A percentile compares a stretch with the other conserved stretches of the same genome.
Conservation (phyloP, 805 yeast genomes). For the Cyberlindnera nakhonratchasimensis region DNA sequence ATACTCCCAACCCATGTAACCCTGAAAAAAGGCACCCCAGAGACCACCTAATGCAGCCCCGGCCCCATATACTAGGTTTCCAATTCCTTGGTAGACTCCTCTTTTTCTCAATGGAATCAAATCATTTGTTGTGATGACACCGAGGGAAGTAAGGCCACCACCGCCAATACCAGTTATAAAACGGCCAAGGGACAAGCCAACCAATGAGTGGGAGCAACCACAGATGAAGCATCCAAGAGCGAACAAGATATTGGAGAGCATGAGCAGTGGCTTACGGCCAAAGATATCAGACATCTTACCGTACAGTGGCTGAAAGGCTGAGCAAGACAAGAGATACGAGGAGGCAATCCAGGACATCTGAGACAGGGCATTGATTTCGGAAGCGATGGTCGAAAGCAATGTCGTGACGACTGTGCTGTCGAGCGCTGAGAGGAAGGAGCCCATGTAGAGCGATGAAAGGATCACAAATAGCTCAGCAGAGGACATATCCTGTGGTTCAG, state of each 20-base stretch:
- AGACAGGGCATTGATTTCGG: slow-evolving; percentile 58
- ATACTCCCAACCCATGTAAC: slow-evolving; percentile 61
- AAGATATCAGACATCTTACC: slow-evolving; percentile 65
- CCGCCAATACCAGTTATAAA: slow-evolving; percentile 82
- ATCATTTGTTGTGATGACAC: slow-evolving; percentile 72
- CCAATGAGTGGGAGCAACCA: slow-evolving; percentile 25
- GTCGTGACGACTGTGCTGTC: slow-evolving; percentile 67
- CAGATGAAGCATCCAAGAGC: slow-evolving; percentile 44
- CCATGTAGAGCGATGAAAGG: slow-evolving; percentile 35
- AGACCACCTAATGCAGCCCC: slow-evolving; percentile 76
- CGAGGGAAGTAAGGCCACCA: slow-evolving; percentile 73
- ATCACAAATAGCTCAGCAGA: slow-evolving; percentile 21
- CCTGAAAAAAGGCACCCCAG: slow-evolving; percentile 54
- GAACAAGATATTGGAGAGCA: slow-evolving; percentile 37
- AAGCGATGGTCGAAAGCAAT: slow-evolving; percentile 57
- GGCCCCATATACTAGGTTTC: slow-evolving; percentile 64
- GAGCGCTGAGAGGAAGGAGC: slow-evolving; percentile 55
- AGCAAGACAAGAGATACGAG: slow-evolving; percentile 56
- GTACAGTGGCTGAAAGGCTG: slow-evolving; percentile 64
- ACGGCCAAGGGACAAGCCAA: slow-evolving; percentile 45
- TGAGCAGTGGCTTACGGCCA: slow-evolving; percentile 48
- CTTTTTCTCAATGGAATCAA: slow-evolving; percentile 72
- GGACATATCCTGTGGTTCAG: slow-evolving; percentile 2
- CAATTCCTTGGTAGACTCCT: slow-evolving; percentile 77
- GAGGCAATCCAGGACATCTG: slow-evolving; percentile 68